These are phyloP conservation scores for Xylaria cubensis DNA, from an alignment of 495 filamentous ascomycete genomes.

Conservation along the genomic window DNA sequence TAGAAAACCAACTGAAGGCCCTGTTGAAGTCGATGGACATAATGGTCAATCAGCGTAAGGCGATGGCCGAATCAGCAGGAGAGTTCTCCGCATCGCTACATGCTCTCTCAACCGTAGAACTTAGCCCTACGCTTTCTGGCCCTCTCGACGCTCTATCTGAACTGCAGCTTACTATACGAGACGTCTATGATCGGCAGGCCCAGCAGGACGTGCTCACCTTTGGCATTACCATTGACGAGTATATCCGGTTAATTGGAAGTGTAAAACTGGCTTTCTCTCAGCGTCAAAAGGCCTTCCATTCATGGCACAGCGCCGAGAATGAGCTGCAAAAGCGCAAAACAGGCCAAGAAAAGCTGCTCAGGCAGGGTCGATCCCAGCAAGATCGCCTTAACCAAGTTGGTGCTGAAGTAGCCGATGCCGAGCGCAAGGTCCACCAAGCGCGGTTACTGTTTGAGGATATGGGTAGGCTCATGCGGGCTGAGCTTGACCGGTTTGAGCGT, in stretches of 20 bases:
- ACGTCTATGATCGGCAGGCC: slow-evolving; percentile 94
- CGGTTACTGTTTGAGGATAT: slow-evolving; percentile 95
- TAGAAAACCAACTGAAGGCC: slow-evolving; percentile 93
- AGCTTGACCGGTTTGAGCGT: slow-evolving; percentile 91
- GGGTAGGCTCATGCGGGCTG: slow-evolving; percentile 87
- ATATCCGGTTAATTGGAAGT: slow-evolving; percentile 91
- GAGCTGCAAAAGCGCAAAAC: slow-evolving; percentile 86
- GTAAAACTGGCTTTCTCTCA: slow-evolving; percentile 91
- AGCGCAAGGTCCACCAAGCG: slow-evolving; percentile 90
- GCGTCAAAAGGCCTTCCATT: slow-evolving; percentile 92
- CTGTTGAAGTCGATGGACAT: slow-evolving; percentile 92
- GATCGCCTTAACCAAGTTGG: slow-evolving; percentile 89
- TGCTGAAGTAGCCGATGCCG: slow-evolving; percentile 91
- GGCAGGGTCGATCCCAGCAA: slow-evolving; percentile 93
- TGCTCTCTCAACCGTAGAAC: slow-evolving; percentile 84
- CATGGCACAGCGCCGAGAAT: slow-evolving; percentile 87
- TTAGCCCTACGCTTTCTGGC: slow-evolving; percentile 84
- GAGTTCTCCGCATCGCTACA: slow-evolving; percentile 94
- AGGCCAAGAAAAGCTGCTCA: slow-evolving; percentile 87
- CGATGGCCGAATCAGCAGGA: slow-evolving; percentile 87
- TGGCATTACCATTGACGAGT: slow-evolving; percentile 97
- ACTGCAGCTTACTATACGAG: slow-evolving; percentile 89
- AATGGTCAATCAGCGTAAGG: slow-evolving; percentile 89
- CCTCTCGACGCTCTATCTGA: slow-evolving; percentile 91
- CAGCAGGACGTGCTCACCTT: slow-evolving; percentile 96